A percentile compares a stretch with the other conserved stretches of the same genome.
Evolutionary conservation across 2,329 filamentous ascomycete species (phyloP).

Genomic region (Penicillium sp.): DNA sequence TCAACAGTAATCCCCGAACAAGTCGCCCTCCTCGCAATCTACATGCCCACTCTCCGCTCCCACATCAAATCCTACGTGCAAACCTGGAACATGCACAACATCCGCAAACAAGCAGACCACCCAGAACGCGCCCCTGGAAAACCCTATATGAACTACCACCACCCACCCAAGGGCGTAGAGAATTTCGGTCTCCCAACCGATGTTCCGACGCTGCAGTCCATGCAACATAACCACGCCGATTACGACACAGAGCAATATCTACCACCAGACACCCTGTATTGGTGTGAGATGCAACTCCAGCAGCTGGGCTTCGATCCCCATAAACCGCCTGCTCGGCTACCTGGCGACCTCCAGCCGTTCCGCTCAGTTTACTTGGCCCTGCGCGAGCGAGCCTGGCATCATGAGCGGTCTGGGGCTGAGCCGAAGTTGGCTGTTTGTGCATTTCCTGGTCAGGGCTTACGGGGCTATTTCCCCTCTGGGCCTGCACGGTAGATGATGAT

Average conservation of each 20-base stretch:
- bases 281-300: conserved; percentile 6
- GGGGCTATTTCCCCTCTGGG: conserved; percentile 2
- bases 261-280: conserved; percentile 5
- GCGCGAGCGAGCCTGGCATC: conserved; percentile 5
- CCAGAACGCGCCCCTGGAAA: conserved; percentile 6
- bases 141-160: conserved; percentile 12
- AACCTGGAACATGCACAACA: conserved; percentile 13
- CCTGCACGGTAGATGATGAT: not conserved
- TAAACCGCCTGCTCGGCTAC: not conserved
- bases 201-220: not conserved
- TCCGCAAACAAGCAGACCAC: conserved; percentile 7
- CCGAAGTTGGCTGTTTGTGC: conserved; percentile 2
- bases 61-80: conserved; percentile 9
- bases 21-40: conserved; percentile 10
- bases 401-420: conserved; percentile 1
- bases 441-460: not conserved
- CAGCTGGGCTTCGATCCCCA: conserved; percentile 9
- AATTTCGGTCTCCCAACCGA: conserved; percentile 8
- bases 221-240: not conserved
- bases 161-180: conserved; percentile 10
- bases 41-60: conserved; percentile 8
- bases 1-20: conserved; percentile 4
- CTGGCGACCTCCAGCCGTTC: conserved; percentile 8
- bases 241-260: conserved; percentile 11
- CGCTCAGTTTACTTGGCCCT: conserved; percentile 6